Evolutionary conservation across 768 basidiomycete genomes (phyloP).

Genomic region (Russula vinacea): DNA sequence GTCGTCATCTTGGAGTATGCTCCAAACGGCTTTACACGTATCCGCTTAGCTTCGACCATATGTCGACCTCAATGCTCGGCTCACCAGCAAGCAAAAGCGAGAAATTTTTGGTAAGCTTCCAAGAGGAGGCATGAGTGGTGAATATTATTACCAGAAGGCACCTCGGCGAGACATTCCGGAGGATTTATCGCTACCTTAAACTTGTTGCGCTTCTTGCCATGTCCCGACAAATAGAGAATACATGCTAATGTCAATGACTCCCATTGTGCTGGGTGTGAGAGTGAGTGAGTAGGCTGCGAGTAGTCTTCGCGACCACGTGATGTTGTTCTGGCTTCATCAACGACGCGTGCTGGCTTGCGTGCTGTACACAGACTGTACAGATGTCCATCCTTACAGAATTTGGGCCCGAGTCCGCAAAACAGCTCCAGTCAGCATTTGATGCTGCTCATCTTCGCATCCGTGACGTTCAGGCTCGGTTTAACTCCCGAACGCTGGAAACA

Average conservation of each 20-base stretch:
- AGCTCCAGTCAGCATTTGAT: slow-evolving; percentile 24
- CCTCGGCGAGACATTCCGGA: slow-evolving; percentile 26
- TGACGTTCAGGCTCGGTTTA: slow-evolving; percentile 27
- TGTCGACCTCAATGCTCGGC: slow-evolving; percentile 48
- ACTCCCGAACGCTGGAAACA: slow-evolving; percentile 21
- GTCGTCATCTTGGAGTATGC: background rate
- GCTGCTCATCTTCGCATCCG: slow-evolving; percentile 26
- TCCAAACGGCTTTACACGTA: slow-evolving; percentile 2
- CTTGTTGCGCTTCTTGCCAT: background rate
- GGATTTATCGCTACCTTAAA: slow-evolving; percentile 2
- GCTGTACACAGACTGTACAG: too few species aligned
- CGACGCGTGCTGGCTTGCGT: background rate
- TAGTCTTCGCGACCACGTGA: slow-evolving; percentile 26
- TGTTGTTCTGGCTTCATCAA: background rate
- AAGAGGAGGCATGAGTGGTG: slow-evolving; percentile 36
- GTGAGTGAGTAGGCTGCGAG: too few species aligned
- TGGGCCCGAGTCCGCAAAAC: slow-evolving; percentile 15
- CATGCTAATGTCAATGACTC: background rate
- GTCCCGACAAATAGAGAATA: background rate
- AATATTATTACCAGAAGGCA: slow-evolving; percentile 36
- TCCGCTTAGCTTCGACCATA: slow-evolving; percentile 63
- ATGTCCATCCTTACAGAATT: slow-evolving; percentile 11
- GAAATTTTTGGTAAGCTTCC: slow-evolving; percentile 39
- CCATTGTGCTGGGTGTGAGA: too few species aligned
- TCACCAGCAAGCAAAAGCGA: slow-evolving; percentile 34